These are phyloP conservation scores for Yamadazyma buinensis DNA, from an alignment of 1,139 yeast species.

Conservation along the genomic window DNA sequence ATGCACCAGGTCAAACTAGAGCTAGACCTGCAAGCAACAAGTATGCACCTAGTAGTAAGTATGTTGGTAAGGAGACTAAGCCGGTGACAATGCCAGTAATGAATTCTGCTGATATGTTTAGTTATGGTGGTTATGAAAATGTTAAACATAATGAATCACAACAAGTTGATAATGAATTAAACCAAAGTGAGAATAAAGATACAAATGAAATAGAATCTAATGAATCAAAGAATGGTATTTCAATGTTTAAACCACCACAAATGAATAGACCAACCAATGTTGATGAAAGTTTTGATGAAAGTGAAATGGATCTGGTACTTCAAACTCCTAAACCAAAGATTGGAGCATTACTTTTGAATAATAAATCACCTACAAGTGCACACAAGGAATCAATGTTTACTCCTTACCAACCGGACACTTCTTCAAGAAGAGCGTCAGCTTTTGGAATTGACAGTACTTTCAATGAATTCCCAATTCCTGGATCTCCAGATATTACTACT, in stretches of 20 bases:
- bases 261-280: conserved; percentile 17
- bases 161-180: neutral
- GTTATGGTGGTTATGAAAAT: conserved; percentile 15
- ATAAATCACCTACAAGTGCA: conserved; percentile 6
- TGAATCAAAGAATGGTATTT: neutral
- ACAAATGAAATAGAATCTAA: neutral
- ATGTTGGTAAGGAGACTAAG: conserved; percentile 12
- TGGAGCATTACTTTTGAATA: conserved; percentile 11
- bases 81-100: conserved; percentile 9
- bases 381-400: conserved; percentile 21
- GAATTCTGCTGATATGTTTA: conserved; percentile 37
- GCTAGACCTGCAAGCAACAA: conserved; percentile 5
- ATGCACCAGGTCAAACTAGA: conserved; percentile 30
- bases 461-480: conserved; percentile 46
- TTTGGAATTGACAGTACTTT: conserved; percentile 27
- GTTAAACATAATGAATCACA: neutral
- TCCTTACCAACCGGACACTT: conserved; percentile 21
- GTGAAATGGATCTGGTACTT: conserved; percentile 11
- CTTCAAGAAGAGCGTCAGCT: conserved; percentile 15
- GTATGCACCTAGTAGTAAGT: conserved; percentile 12
- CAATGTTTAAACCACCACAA: conserved; percentile 5
- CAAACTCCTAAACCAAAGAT: conserved; percentile 17
- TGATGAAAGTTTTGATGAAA: conserved; percentile 29
- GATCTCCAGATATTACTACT: conserved; percentile 44
- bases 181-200: neutral